These are phyloP conservation scores for Cercospora zeae-maydis DNA, from an alignment of 2,329 filamentous ascomycete genomes.

Conservation along the genomic window DNA sequence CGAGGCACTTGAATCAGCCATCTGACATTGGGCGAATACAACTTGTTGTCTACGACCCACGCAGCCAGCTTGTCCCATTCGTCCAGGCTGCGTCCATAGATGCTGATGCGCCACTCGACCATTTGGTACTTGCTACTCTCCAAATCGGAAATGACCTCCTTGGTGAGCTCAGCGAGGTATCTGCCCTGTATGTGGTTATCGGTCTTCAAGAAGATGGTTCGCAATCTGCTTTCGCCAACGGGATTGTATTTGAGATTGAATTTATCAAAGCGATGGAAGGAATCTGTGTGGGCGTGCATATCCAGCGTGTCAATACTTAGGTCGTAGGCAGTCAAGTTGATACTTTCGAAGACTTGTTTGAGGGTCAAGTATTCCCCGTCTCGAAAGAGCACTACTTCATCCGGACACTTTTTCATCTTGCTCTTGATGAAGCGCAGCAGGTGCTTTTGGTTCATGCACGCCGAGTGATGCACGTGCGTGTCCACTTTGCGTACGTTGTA, in stretches of 20 bases:
- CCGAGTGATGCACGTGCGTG: conserved; percentile 97
- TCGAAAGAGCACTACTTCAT: conserved; percentile 87
- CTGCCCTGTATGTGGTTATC: conserved; percentile 96
- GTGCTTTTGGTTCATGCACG: conserved; percentile 99
- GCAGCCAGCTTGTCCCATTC: conserved; percentile 98
- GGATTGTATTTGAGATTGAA: conserved; percentile 99
- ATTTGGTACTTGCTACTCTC: conserved; percentile 99
- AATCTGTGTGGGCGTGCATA: conserved; percentile 98
- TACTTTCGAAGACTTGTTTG: conserved; percentile 91
- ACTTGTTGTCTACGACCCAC: conserved; percentile 97
- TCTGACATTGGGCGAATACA: conserved; percentile 95
- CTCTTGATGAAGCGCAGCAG: conserved; percentile 97
- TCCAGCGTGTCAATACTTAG: conserved; percentile 96
- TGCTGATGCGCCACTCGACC: conserved; percentile 98
- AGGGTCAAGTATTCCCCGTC: conserved; percentile 91
- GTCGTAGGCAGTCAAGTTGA: conserved; percentile 95
- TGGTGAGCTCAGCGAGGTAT: conserved; percentile 95
- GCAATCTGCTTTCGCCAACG: conserved; percentile 86
- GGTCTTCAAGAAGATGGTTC: conserved; percentile 98
- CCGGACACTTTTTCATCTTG: conserved; percentile 98
- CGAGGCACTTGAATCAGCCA: conserved; percentile 96
- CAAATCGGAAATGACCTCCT: conserved; percentile 93
- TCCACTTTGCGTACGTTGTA: conserved; percentile 99
- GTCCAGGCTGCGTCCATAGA: conserved; percentile 86
- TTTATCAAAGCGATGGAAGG: conserved; percentile 98